Evolutionary conservation across 129 eudicot species (phyloP).

Genomic region (Rutidosis leptorrhynchoides): DNA sequence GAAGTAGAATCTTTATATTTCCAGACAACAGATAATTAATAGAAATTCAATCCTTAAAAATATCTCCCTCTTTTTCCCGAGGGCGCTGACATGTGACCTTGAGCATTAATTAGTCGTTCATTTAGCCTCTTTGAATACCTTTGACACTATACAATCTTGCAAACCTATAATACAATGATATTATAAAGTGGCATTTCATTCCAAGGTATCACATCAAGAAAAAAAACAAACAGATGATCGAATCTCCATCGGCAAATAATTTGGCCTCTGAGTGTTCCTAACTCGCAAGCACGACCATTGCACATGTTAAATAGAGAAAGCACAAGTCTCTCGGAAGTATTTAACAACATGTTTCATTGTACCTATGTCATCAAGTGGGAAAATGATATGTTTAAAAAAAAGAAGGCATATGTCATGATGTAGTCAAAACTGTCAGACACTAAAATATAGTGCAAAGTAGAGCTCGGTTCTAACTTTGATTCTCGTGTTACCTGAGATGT

Average conservation of each 20-base stretch:
- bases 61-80: constrained; percentile 74
- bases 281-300: constrained; percentile 97
- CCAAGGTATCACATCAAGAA: not conserved
- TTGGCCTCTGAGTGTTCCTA: constrained; percentile 77
- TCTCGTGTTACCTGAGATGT: constrained; percentile 95
- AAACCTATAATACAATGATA: constrained; percentile 43
- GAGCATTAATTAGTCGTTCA: constrained; percentile 79
- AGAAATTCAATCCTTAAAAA: constrained; percentile 59
- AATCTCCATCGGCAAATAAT: constrained; percentile 96
- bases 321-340: constrained; percentile 77
- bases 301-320: constrained; percentile 64
- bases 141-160: constrained; percentile 94
- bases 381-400: constrained; percentile 33
- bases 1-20: not conserved
- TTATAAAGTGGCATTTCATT: constrained; percentile 1
- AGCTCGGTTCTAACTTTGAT: constrained; percentile 53
- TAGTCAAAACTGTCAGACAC: not conserved
- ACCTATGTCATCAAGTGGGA: constrained; percentile 85
- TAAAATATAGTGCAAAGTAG: not conserved
- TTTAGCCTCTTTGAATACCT: constrained; percentile 84
- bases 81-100: constrained; percentile 97
- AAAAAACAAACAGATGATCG: constrained; percentile 14
- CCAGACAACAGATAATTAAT: not conserved
- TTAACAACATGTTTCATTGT: constrained; percentile 84
- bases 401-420: constrained; percentile 13